These are phyloP conservation scores for Boletus insuetus DNA, from an alignment of 768 basidiomycete species.

Conservation along the genomic window DNA sequence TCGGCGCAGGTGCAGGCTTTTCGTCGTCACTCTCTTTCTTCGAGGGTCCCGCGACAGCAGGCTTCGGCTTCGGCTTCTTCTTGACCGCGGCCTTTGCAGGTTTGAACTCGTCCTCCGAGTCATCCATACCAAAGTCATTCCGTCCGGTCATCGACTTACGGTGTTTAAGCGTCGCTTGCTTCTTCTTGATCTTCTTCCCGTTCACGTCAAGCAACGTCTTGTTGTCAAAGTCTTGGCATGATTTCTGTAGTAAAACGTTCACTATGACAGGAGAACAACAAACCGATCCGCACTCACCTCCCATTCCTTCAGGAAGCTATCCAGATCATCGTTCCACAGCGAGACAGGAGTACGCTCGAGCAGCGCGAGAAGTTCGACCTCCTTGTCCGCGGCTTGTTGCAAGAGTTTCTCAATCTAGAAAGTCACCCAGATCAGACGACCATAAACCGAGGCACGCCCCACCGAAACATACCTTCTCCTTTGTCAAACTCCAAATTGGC, in stretches of 20 bases:
- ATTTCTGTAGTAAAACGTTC: slow-evolving; percentile 31
- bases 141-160: slow-evolving; percentile 49
- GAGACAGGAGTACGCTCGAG: slow-evolving; percentile 76
- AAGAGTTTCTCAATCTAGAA: slow-evolving; percentile 78
- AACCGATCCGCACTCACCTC: slow-evolving; percentile 51
- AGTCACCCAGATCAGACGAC: slow-evolving; percentile 5
- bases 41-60: slow-evolving; percentile 39
- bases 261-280: neutral
- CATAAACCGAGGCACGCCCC: neutral
- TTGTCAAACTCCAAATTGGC: slow-evolving; percentile 93
- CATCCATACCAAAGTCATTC: slow-evolving; percentile 34
- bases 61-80: slow-evolving; percentile 30
- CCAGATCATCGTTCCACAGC: slow-evolving; percentile 89
- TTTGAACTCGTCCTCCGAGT: slow-evolving; percentile 55
- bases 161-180: slow-evolving; percentile 54
- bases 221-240: slow-evolving; percentile 42
- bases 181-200: slow-evolving; percentile 54
- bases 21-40: slow-evolving; percentile 45
- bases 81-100: slow-evolving; percentile 47
- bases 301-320: slow-evolving; percentile 81
- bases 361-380: slow-evolving; percentile 72
- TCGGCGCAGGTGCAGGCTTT: slow-evolving; percentile 25
- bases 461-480: slow-evolving; percentile 66
- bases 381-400: slow-evolving; percentile 78
- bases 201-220: slow-evolving; percentile 46